A percentile compares a stretch with the other conserved stretches of the same genome.
Evolutionary conservation across 495 filamentous ascomycete genomes (phyloP).

Genomic region (Bryoglossum gracile): DNA sequence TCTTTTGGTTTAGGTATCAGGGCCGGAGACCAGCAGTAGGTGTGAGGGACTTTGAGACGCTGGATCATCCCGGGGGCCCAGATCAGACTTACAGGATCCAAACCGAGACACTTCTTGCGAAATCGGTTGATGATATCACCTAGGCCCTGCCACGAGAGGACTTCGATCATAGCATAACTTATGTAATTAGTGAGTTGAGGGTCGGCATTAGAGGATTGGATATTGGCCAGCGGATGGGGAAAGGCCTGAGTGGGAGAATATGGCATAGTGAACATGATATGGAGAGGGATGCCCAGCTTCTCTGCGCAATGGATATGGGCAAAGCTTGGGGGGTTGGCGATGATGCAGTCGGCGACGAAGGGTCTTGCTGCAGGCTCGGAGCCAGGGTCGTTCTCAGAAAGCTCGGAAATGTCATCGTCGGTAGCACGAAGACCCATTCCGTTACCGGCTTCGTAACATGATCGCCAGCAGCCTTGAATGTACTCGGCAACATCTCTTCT

Average conservation of each 20-base stretch:
- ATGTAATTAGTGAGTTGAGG: conserved; percentile 55
- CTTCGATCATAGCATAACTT: conserved; percentile 63
- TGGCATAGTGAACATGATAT: conserved; percentile 50
- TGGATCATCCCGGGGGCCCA: conserved; percentile 55
- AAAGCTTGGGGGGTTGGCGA: conserved; percentile 61
- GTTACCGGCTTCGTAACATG: conserved; percentile 46
- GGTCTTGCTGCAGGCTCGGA: conserved; percentile 41
- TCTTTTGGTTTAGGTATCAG: conserved; percentile 58
- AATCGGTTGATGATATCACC: conserved; percentile 68
- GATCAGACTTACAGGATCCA: conserved; percentile 56
- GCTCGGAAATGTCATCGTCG: neutral
- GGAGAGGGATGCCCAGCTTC: conserved; percentile 53
- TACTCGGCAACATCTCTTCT: conserved; percentile 53
- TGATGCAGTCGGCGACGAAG: conserved; percentile 62
- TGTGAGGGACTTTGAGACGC: conserved; percentile 57
- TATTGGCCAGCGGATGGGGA: conserved; percentile 47
- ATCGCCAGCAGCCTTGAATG: conserved; percentile 52
- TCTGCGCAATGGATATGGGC: conserved; percentile 60
- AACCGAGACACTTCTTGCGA: conserved; percentile 49
- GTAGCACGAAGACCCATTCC: neutral
- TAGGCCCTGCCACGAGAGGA: conserved; percentile 71
- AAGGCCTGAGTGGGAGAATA: conserved; percentile 35
- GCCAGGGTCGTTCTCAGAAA: conserved; percentile 16
- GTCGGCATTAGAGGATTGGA: conserved; percentile 40
- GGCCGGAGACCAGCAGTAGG: conserved; percentile 50